Evolutionary conservation across 768 basidiomycete genomes (phyloP).

Genomic region (Trametes coccinea): DNA sequence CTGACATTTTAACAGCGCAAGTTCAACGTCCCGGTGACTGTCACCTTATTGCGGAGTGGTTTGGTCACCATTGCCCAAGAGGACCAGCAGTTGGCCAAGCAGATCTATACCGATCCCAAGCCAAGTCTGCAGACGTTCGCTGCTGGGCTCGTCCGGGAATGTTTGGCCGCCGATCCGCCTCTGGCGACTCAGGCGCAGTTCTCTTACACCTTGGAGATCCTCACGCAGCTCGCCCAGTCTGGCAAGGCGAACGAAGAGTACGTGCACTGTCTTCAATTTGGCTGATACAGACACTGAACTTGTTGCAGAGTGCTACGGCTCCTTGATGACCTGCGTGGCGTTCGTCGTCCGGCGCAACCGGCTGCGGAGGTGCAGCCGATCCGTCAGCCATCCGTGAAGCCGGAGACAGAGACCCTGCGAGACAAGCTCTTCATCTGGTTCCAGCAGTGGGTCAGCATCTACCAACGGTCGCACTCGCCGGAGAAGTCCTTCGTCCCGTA

Average conservation of each 20-base stretch:
- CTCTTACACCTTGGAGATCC: constrained; percentile 74
- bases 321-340: constrained; percentile 79
- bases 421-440: constrained; percentile 80
- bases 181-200: constrained; percentile 81
- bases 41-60: constrained; percentile 81
- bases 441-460: constrained; percentile 95
- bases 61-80: constrained; percentile 76
- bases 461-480: constrained; percentile 85
- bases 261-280: constrained; percentile 33
- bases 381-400: constrained; percentile 55
- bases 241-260: constrained; percentile 87
- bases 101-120: constrained; percentile 75
- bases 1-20: constrained; percentile 67
- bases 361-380: constrained; percentile 38
- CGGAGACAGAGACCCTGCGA: constrained; percentile 73
- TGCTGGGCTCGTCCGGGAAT: constrained; percentile 83
- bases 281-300: background rate
- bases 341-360: constrained; percentile 48
- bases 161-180: constrained; percentile 78
- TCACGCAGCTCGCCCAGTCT: constrained; percentile 68
- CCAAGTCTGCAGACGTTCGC: constrained; percentile 79
- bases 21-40: constrained; percentile 92
- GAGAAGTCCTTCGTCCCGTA: constrained; percentile 96
- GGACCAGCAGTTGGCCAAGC: constrained; percentile 89
- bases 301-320: constrained; percentile 60